Evolutionary conservation across 495 filamentous ascomycete species (phyloP).

Genomic region (Massariosphaeria phaeospora): DNA sequence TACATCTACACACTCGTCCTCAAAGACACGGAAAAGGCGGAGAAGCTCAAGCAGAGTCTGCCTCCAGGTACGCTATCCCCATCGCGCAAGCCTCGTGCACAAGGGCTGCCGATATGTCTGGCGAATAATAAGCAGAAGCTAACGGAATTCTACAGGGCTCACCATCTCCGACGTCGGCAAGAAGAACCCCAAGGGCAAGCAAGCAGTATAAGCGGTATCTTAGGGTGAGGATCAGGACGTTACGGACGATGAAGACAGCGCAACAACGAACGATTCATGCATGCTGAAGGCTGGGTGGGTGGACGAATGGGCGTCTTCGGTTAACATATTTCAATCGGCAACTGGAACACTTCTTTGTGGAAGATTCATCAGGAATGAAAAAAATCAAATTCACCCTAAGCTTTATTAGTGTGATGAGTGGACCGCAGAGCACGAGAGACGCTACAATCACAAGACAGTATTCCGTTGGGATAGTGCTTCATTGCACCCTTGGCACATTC

Average conservation of each 20-base stretch:
- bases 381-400: conserved; percentile 11
- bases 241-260: neutral
- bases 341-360: neutral
- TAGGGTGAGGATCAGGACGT: neutral
- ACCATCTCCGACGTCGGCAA: conserved; percentile 72
- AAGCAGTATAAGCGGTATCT: conserved; percentile 35
- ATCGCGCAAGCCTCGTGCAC: neutral
- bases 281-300: neutral
- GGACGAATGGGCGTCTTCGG: conserved; percentile 9
- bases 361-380: conserved; percentile 19
- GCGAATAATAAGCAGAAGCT: conserved; percentile 31
- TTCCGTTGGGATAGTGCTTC: too few relatives aligned
- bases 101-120: neutral
- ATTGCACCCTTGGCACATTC: too few relatives aligned
- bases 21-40: conserved; percentile 95
- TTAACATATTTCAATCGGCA: conserved; percentile 4
- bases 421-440: too few relatives aligned
- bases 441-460: too few relatives aligned
- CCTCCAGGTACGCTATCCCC: conserved; percentile 71
- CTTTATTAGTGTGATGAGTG: neutral
- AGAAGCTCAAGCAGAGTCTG: conserved; percentile 99
- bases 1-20: conserved; percentile 96
- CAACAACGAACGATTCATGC: neutral
- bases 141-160: conserved; percentile 51
- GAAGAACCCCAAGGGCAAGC: conserved; percentile 59